Conservation (phyloP, 768 basidiomycete species). For the Hemileccinum impolitum region DNA sequence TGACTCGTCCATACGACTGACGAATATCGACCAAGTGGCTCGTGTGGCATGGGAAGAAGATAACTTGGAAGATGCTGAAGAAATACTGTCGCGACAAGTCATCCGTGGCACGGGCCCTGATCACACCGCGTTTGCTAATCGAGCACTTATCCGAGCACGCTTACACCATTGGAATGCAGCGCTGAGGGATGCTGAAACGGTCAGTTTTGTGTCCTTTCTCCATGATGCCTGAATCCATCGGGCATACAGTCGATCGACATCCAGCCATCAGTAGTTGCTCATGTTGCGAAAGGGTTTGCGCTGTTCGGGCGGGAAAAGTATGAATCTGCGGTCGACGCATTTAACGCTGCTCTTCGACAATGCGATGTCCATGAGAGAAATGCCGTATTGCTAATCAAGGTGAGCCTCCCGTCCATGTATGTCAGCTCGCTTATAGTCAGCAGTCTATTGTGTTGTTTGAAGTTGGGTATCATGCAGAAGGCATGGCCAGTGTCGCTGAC, state of each 20-base stretch:
- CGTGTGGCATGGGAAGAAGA: constrained; percentile 4
- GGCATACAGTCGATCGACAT: constrained; percentile 7
- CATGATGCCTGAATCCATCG: neutral
- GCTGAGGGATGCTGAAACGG: constrained; percentile 10
- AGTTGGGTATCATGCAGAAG: constrained; percentile 7
- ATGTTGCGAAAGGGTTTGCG: constrained; percentile 7
- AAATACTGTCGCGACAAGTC: constrained; percentile 6
- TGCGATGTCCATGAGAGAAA: constrained; percentile 5
- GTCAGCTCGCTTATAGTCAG: neutral
- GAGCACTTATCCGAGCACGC: constrained; percentile 9
- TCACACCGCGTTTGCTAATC: constrained; percentile 1
- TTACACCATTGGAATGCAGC: constrained; percentile 4
- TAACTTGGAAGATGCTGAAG: constrained; percentile 8
- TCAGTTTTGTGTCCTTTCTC: neutral
- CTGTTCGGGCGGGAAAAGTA: constrained; percentile 10
- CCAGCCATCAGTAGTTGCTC: constrained; percentile 7
- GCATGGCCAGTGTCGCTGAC: constrained; percentile 9
- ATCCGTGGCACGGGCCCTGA: neutral
- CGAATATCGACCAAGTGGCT: neutral
- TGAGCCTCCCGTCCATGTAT: neutral
- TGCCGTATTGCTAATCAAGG: constrained; percentile 4
- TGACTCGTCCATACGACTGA: constrained; percentile 6
- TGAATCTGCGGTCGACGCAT: constrained; percentile 1
- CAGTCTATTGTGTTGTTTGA: constrained; percentile 10
- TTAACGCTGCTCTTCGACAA: constrained; percentile 7